These are phyloP conservation scores for Tripterygium wilfordii DNA, from an alignment of 177 flowering plant genomes.

Conservation along the genomic window DNA sequence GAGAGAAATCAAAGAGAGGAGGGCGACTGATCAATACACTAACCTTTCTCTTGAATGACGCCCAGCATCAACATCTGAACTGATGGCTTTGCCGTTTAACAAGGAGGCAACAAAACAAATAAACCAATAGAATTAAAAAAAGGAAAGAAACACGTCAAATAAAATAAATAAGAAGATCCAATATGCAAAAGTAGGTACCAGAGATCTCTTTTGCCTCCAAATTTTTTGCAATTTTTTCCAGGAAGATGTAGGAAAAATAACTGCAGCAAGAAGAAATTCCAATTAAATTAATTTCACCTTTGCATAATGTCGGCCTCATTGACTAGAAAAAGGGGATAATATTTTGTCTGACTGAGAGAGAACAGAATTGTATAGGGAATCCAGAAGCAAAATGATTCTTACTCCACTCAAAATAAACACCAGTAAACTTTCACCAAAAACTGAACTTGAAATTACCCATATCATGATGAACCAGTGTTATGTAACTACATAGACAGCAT, in stretches of 20 bases:
- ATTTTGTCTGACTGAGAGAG: not conserved
- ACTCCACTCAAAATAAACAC: too few relatives aligned
- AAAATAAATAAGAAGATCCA: not conserved
- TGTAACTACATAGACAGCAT: too few relatives aligned
- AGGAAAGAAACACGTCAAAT: not conserved
- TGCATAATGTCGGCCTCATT: too few relatives aligned
- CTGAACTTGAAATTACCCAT: too few relatives aligned
- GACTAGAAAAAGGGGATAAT: too few relatives aligned
- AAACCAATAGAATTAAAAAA: not conserved
- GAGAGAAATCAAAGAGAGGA: too few relatives aligned
- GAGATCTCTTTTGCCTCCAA: conserved; percentile 31
- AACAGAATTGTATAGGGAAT: not conserved
- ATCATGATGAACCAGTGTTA: too few relatives aligned
- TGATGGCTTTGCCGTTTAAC: conserved; percentile 18
- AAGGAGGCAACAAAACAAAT: not conserved
- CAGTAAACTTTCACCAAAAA: too few relatives aligned
- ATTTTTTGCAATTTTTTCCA: conserved; percentile 49
- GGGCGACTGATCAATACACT: too few relatives aligned
- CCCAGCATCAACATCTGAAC: conserved; percentile 12
- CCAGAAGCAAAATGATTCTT: too few relatives aligned
- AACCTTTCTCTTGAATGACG: conserved; percentile 38
- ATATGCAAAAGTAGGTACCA: conserved; percentile 25
- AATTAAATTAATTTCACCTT: not conserved
- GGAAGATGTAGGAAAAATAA: conserved; percentile 71
- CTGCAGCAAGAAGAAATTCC: conserved; percentile 33